Evolutionary conservation across 78 protist species (phyloP).

Genomic region (Anaeramoeba ignava): DNA sequence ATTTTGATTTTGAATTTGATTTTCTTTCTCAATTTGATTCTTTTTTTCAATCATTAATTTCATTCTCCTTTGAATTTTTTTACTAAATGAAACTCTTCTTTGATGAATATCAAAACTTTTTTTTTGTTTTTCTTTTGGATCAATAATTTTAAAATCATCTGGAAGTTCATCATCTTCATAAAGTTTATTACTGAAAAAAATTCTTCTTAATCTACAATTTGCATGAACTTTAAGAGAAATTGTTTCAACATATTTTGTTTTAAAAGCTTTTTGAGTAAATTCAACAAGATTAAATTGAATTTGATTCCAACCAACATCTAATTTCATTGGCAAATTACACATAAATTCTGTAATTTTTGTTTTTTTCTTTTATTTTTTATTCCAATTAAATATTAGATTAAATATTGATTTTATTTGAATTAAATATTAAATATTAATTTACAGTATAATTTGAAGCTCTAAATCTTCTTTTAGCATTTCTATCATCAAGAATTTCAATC

Average conservation of each 20-base stretch:
- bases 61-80: no score
- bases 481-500: conserved; percentile 85
- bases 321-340: conserved; percentile 91
- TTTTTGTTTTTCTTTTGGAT: conserved; percentile 42
- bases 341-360: conserved; percentile 82
- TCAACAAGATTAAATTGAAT: conserved; percentile 88
- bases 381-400: no score
- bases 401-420: no score
- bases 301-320: conserved; percentile 93
- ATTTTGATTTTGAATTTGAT: no score
- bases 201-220: conserved; percentile 62
- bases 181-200: conserved; percentile 81
- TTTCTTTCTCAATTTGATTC: no score
- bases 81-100: no score
- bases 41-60: no score
- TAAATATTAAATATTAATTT: no score
- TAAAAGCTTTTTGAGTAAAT: conserved; percentile 81
- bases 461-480: conserved; percentile 69
- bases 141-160: conserved; percentile 71
- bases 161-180: conserved; percentile 88
- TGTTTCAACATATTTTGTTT: conserved; percentile 87
- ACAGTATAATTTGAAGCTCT: conserved; percentile 85
- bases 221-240: conserved; percentile 65
- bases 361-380: conserved; percentile 44
- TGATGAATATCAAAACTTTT: no score